Evolutionary conservation across 306 rosid genomes (phyloP), one percentile per base, ranked within the genome.

Genomic region (Phaseolus lunatus): DNA sequence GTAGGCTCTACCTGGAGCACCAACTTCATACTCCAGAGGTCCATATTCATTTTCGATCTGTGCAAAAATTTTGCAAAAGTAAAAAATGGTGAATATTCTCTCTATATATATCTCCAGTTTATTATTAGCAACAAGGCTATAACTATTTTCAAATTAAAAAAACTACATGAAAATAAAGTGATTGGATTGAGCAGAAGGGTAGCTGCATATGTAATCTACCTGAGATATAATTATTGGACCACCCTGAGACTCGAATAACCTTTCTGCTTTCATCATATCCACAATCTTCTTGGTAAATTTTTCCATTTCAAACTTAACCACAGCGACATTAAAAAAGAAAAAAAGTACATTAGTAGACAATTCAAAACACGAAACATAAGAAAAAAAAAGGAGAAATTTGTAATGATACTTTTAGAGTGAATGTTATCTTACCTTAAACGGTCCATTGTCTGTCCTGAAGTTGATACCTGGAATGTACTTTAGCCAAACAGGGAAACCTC

Each of bases 21-120:
- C 99, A 35, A 89, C 65, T 88, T 87, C 99, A 62, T 92, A 88
- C 59, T 95, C 99, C 94, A 87, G 23, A 13, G 98, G 98, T 35
- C 99, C 99, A 80, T 92, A 95, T 85, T 95, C 99, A 78, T 95
- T 95, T 85, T 95, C 99, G 88, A 95, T 91, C 99, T 95, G 78
- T 22, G 54, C 72, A 78, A 72, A 87, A 53, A 82, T 39, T 39
- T 39, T 39, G 44, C 26, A 81, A 67, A 6, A n/a, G 62, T 5
- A 74, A 19, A 76, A 76, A 80, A 23, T 85, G 82, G 27, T 22
- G 24, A 67, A 67, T 59, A 49, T 7, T 15, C 27, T 84, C 57
- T 71, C 35, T 29, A 5, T 33, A 16, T 33, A 58, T 27, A 27
- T 80, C 57, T 63, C 50, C 53, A 23, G 23, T 39, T 43, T 74